Evolutionary conservation across 2,329 filamentous ascomycete species (phyloP), one percentile per base, ranked within the genome.

Genomic region (Thielaviopsis ethacetica): DNA sequence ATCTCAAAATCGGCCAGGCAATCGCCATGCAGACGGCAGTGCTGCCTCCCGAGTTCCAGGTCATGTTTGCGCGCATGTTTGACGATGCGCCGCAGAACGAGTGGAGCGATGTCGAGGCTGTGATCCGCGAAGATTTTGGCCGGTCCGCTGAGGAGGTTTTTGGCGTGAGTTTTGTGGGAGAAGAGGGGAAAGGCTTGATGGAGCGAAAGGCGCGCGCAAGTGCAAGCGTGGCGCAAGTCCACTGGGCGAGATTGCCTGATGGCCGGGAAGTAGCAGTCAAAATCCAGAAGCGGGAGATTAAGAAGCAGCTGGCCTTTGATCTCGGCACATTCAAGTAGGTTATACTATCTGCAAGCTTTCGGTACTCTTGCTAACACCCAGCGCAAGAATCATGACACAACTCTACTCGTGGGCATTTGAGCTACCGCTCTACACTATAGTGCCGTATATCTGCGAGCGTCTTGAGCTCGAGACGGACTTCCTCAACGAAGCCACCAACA

Each of bases 11-110:
- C 61, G 93, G 93, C 0, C 93, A 98, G 75, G 93, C 93, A 4
- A 91, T 98, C 64, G 93, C 91, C 15, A 97, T 97, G 93, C 93
- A 98, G 76, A 91, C 87, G 64, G 91, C 91, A 0, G 84, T 97
- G 26, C 73, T 98, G 62, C 93, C 93, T 26, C 88, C 91, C 0
- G 90, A 95, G 71, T 97, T 97, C 66, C 90, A 95, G 74, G 84
- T 85, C 67, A 97, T 96, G 90, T 98, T 98, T 68, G 78, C 85
- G 22, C 81, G 86, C 66, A 96, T 98, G 89, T 98, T 97, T 69
- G 93, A 97, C 68, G 91, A 97, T 73, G 93, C 93, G 63, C 91
- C 91, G 44, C 91, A 96, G 75, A 93, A 95, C 68, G 77, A 79
- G 50, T 97, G 91, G 91, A 78, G 76, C 64, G 88, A 91, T 56